These are phyloP conservation scores for Colletotrichum godetiae DNA, from an alignment of 2,329 filamentous ascomycete genomes.

Conservation along the genomic window DNA sequence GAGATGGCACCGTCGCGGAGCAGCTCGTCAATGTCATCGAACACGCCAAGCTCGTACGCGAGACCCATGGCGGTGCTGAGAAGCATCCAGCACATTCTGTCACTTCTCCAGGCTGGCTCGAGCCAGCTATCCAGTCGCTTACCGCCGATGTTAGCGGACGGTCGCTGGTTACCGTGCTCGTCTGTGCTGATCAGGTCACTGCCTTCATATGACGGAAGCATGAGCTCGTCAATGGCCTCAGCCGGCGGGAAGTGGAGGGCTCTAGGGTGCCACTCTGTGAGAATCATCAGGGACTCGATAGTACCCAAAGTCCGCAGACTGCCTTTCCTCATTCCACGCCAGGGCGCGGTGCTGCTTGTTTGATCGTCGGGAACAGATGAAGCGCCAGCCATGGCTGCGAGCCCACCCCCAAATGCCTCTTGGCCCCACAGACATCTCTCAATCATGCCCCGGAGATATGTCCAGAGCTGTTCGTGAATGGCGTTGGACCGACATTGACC, in stretches of 20 bases:
- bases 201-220: conserved; percentile 70
- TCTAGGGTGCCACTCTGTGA: conserved; percentile 97
- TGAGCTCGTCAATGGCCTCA: conserved; percentile 77
- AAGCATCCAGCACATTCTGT: conserved; percentile 98
- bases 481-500: conserved; percentile 86
- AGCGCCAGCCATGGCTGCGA: conserved; percentile 48
- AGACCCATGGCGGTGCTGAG: conserved; percentile 90
- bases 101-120: conserved; percentile 93
- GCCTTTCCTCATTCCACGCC: conserved; percentile 78
- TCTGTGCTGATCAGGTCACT: conserved; percentile 54
- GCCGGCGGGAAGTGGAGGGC: conserved; percentile 93
- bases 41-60: conserved; percentile 94
- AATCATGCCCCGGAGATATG: conserved; percentile 93
- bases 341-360: conserved; percentile 75
- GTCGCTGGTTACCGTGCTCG: conserved; percentile 55
- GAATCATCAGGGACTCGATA: conserved; percentile 91
- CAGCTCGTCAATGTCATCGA: conserved; percentile 86
- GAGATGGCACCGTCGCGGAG: conserved; percentile 69
- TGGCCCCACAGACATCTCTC: conserved; percentile 95
- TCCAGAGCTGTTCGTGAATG: conserved; percentile 96
- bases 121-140: conserved; percentile 94
- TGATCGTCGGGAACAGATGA: conserved; percentile 56
- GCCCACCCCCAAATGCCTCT: conserved; percentile 92
- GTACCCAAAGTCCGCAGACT: conserved; percentile 91
- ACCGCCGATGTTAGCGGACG: conserved; percentile 75